A percentile compares a stretch with the other conserved stretches of the same genome.
phyloP scores from a whole-genome alignment of 2,329 filamentous ascomycete genomes.

The Grosmannia penicillata region DNA sequence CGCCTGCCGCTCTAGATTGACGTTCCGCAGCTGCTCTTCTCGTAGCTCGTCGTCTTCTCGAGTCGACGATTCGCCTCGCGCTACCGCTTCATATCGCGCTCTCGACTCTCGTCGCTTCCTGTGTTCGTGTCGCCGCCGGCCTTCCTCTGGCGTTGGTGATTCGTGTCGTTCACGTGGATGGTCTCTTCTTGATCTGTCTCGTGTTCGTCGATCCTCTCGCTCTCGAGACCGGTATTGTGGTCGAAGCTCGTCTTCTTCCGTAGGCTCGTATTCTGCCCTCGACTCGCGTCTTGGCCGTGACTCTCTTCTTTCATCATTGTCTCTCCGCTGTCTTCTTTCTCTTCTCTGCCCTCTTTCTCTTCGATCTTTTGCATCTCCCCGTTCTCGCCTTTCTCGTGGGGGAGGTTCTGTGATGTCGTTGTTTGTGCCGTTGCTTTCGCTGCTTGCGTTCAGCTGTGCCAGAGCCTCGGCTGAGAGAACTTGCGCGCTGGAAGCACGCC shows the following conservation, averaged over 20 bases:
- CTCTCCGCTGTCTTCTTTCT: neutral
- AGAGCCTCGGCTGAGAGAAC: constrained; percentile 4
- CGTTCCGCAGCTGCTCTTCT: neutral
- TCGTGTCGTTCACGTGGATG: neutral
- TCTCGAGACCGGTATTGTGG: too few species aligned
- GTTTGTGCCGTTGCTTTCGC: neutral
- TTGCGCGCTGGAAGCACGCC: neutral
- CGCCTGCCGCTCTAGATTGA: neutral
- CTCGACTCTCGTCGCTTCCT: neutral
- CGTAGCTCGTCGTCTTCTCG: neutral
- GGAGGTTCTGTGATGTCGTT: neutral
- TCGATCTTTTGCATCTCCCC: neutral
- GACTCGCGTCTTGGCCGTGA: constrained; percentile 1
- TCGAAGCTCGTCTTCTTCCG: too few species aligned
- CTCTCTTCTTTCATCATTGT: neutral
- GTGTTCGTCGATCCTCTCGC: too few species aligned
- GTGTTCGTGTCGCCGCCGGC: too few species aligned
- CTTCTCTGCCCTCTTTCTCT: neutral
- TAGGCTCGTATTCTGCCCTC: too few species aligned
- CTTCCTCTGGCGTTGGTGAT: too few species aligned
- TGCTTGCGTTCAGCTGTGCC: constrained; percentile 3
- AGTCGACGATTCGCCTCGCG: neutral
- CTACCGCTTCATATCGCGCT: neutral
- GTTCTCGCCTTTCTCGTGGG: neutral
- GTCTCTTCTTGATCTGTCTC: neutral